Evolutionary conservation across 495 filamentous ascomycete genomes (phyloP), one percentile per base, ranked within the genome.

Genomic region (Penicillium roqueforti): DNA sequence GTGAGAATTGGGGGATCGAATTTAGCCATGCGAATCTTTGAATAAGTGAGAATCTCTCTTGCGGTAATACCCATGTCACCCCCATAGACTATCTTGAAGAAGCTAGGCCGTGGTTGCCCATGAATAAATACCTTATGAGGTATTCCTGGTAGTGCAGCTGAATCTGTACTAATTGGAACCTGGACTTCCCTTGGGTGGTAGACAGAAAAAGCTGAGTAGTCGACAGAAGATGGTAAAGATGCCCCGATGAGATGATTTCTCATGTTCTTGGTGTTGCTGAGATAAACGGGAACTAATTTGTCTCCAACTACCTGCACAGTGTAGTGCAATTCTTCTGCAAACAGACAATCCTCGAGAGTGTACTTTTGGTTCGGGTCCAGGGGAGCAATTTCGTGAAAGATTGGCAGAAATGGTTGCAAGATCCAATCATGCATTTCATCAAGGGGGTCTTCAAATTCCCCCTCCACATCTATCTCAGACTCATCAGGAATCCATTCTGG

Each of bases 401-500:
- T 19, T 38, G 16, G 36, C 11, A 19, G 14, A 19, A 38, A 16
- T 38, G 16, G 36, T 19, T 38, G 6, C 9, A 38, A 38, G 18
- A 16, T 3, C 18, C 14, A 37, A n/a, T n/a, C 4, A 18, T 37
- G 16, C 16, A 38, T 38, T 38, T 38, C 6, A 38, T 38, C 9
- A 16, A 38, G 36, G 36, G 36, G 18, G 39, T 50, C 45, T 26
- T 55, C 36, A 45, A 50, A 50, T 3, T 49, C 32, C 34, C 29
- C 19, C 41, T 55, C 53, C 31, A 32, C 23, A 5, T 50, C 37
- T 14, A 37, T 8, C 22, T 54, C 16, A 14, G 51, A 46, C 34
- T 38, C 18, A 40, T 55, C 14, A 36, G 47, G 47, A 25, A 55
- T 55, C 45, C 29, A 38, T 7, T 38, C 36, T 38, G 11, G 56